These are phyloP conservation scores for Artemisia princeps DNA, from an alignment of 140 eudicot genomes.

Conservation along the genomic window DNA sequence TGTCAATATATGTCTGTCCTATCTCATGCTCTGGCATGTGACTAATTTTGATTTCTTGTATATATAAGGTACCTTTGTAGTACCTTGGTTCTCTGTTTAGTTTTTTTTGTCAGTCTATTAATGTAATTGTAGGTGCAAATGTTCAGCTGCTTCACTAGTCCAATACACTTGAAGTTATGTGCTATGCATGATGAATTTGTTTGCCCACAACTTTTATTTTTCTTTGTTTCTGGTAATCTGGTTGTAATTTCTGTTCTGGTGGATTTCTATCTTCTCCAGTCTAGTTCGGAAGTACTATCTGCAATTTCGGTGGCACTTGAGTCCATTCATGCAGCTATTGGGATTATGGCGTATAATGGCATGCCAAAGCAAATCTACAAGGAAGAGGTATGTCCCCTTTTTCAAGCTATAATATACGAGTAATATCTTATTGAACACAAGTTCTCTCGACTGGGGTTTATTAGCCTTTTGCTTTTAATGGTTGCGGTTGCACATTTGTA, in stretches of 20 bases:
- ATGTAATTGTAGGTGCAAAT: not conserved
- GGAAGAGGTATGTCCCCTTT: slow-evolving; percentile 63
- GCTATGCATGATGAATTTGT: slow-evolving; percentile 5
- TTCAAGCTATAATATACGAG: not conserved
- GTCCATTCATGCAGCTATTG: slow-evolving; percentile 86
- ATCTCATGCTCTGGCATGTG: no score
- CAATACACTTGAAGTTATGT: slow-evolving; percentile 14
- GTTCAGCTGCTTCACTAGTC: not conserved
- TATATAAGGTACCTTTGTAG: not conserved
- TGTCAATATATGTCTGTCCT: no score
- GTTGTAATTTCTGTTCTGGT: slow-evolving; percentile 15
- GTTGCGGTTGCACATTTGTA: slow-evolving; percentile 10
- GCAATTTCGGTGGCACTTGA: slow-evolving; percentile 65
- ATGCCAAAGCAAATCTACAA: slow-evolving; percentile 88
- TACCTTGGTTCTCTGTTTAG: not conserved
- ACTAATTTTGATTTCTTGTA: not conserved
- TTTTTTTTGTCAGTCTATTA: not conserved
- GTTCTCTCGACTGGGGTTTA: not conserved
- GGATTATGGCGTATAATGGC: slow-evolving; percentile 68
- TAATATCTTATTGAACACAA: not conserved
- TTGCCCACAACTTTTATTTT: not conserved
- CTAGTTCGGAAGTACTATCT: slow-evolving; percentile 55
- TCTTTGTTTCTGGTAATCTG: not conserved
- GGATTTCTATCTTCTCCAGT: slow-evolving; percentile 39
- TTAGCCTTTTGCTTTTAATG: slow-evolving; percentile 1